Base-by-base conservation (phyloP, 805 yeast genomes). In the Yamadazyma kitorensis region DNA sequence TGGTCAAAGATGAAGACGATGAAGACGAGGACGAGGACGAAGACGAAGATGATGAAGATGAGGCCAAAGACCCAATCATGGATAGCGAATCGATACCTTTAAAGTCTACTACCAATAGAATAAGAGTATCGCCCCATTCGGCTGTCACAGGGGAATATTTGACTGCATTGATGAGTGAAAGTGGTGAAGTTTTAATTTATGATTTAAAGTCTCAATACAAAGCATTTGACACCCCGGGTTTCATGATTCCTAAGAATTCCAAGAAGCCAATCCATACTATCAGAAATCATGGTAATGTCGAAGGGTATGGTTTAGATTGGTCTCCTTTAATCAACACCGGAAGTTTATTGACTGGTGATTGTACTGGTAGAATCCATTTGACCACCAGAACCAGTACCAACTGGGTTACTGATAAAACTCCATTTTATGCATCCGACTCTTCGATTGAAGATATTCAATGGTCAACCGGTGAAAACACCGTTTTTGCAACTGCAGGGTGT, bases 271-370 rank as follows among this genome's bases (percentile, higher is more conserved):
- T 79, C 8, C 89, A 88, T 62, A 87, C 95, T 5, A 70, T 93
- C 40, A 76, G 76, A 52, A 72, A 65, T 44, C 98, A 93, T 57
- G 97, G 97, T 16, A 82, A 82, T 46, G 95, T 86, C n/a, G 98
- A 93, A 65, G 98, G 98, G 22, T 93, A 87, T 53, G 98, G 96
- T 11, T 59, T 93, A 28, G 98, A 91, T 60, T 93, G 98, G 98
- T 86, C 95, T 1, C 96, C 97, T 27, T 64, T 83, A 44, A 75
- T 80, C 40, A 73, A 72, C 45, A 76, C 86, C 3, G 98, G 98
- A 15, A 73, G 88, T 1, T 65, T 93, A 42, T 69, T 93, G 37
- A 76, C 94, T 3, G 98, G 98, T 50, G 98, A 93, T 57, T 69
- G 86, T 45, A 66, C 83, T 14, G 98, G 98, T 33, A 72, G 91